Base-by-base conservation (phyloP, 2,329 filamentous ascomycete species). In the Xylaria sp. region DNA sequence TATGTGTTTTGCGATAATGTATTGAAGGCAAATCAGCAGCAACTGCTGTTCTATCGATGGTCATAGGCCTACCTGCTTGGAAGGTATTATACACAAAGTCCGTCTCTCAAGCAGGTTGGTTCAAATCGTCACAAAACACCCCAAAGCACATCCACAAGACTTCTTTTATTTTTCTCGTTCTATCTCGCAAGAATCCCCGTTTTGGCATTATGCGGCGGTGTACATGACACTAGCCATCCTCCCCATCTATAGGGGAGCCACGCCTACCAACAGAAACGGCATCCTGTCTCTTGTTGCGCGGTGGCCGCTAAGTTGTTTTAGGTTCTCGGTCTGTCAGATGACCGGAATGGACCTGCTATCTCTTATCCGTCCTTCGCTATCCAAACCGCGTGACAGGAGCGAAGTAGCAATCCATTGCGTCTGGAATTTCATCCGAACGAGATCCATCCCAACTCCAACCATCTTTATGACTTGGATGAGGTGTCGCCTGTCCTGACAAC, bases 171-270 rank as follows among this genome's bases (percentile, higher is more conserved):
- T 45, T 56, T 63, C 34, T 34, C 41, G 9, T 28, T 50, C 30
- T 50, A 13, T 66, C 46, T 63, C 48, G 45, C 66, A 61, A 56
- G 34, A 46, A 41, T 4, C 34, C 34, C 66, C 32, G 48, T 67
- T 67, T 67, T 56, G 10, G 41, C 28, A 8, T 43, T 36, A 39
- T 34, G 18, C 8, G 23, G 25, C 34, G 36, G 28, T 48, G 57
- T 50, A 53, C 18, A 34, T 36, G 52, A 12, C 39, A 52, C 60
- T 30, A 34, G 23, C 34, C 32, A 41, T 48, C 43, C 23, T 30
- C 32, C 30, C 32, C 6, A n/a, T 45, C 12, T 30, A 56, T 13
- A 39, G 39, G 34, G 55, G 46, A 57, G 25, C 32, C 8, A 15
- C 20, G 20, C 34, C 20, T 20, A 32, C 30, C 28, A 58, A 57